phyloP scores from a whole-genome alignment of 176 grass and related monocot species.

The Pontederia crassipes region DNA sequence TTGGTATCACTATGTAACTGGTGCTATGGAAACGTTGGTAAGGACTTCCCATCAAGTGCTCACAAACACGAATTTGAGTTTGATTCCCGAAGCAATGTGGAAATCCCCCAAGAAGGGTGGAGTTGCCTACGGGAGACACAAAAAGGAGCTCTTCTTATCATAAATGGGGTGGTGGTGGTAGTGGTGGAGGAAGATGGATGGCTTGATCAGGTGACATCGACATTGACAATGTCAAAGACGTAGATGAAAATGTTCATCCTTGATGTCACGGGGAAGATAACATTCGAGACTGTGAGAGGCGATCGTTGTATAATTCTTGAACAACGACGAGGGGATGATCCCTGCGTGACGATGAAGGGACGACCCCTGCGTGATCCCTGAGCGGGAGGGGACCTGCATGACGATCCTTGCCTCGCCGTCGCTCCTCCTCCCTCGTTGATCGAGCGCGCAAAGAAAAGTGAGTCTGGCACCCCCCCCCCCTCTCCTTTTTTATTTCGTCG shows the following conservation, averaged over 20 bases:
- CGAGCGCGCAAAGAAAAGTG: no score
- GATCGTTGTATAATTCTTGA: no score
- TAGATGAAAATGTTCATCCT: constrained; percentile 72
- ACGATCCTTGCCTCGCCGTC: no score
- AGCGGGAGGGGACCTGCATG: no score
- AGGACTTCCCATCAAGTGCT: constrained; percentile 72
- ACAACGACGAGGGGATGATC: no score
- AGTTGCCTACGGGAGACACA: constrained; percentile 3
- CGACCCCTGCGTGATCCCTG: no score
- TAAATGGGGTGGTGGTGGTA: no score
- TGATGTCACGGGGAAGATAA: constrained; percentile 85
- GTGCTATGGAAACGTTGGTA: constrained; percentile 68
- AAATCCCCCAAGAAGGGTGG: constrained; percentile 7
- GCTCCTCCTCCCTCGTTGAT: no score
- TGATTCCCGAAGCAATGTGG: background rate
- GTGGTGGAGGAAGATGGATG: constrained; percentile 17
- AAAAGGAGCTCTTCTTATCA: background rate
- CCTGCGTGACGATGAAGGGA: no score
- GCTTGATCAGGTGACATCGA: constrained; percentile 57
- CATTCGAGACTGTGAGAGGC: constrained; percentile 68
- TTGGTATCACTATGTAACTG: constrained; percentile 66
- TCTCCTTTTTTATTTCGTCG: no score
- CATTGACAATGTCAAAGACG: constrained; percentile 35
- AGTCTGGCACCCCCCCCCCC: no score
- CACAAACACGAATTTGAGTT: background rate